phyloP scores from a whole-genome alignment of 2,329 filamentous ascomycete species.

The Blastomyces parvus region DNA sequence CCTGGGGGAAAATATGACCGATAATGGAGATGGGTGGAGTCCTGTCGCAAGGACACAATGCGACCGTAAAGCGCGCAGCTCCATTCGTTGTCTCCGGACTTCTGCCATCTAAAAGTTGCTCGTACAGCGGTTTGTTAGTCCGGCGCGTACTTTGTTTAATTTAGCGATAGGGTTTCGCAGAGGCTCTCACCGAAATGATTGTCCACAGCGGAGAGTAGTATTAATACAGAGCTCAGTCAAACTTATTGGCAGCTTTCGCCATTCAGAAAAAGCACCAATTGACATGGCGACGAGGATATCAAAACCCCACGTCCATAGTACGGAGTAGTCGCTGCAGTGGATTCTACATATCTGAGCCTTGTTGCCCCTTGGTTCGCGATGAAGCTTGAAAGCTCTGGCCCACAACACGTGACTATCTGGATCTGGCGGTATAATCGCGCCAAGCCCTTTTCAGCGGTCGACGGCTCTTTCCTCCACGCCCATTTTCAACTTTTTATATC shows the following conservation, averaged over 20 bases:
- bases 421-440: conserved; percentile 1
- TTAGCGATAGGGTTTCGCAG: background rate
- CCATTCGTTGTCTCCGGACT: conserved; percentile 73
- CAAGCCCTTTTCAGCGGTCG: background rate
- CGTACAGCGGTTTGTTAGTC: conserved; percentile 6
- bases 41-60: conserved; percentile 76
- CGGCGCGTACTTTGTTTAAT: conserved; percentile 1
- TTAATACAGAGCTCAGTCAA: conserved; percentile 85
- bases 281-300: conserved; percentile 24
- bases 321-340: background rate
- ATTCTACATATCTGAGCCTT: conserved; percentile 7
- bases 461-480: background rate
- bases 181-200: conserved; percentile 62
- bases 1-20: conserved; percentile 51
- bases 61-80: conserved; percentile 78
- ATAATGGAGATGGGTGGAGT: conserved; percentile 69
- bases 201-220: conserved; percentile 86
- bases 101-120: conserved; percentile 60
- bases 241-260: conserved; percentile 76
- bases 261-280: conserved; percentile 54
- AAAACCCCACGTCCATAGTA: background rate
- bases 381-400: background rate
- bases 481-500: background rate
- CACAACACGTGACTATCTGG: background rate
- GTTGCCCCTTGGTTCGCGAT: background rate